Base-by-base conservation (phyloP, 805 yeast genomes). In the Alloascoidea hylecoeti region DNA sequence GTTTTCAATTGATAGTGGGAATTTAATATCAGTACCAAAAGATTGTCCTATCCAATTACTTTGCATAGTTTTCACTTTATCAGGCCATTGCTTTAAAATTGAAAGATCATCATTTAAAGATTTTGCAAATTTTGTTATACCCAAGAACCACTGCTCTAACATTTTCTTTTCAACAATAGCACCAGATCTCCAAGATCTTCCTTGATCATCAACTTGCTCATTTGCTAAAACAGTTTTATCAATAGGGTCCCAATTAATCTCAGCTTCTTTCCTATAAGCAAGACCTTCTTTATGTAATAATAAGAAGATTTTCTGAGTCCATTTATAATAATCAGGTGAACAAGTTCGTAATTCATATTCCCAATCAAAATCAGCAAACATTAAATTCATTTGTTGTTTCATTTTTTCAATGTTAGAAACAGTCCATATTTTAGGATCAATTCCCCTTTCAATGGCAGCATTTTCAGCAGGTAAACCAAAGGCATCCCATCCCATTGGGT, bases 401-500 rank as follows among this genome's bases (percentile, higher is more conserved):
- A 92, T 92, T 48, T 76, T 81, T 1, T 56, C 59, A n/a, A 92
- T 85, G 52, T 92, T 92, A 13, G 61, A 50, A 33, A 60, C 65
- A 0, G 98, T 92, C 98, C 98, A 92, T 1, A 56, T 67, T 0
- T 73, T 70, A 0, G 98, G 96, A 44, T 73, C 74, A 9, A 84
- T 66, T 1, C 75, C 74, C 43, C 94, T 61, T 54, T 88, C 95
- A 18, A 85, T 77, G 0, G 98, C 98, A 0, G 98, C 98, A 55
- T 92, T 92, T 54, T 92, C 98, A 1, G 98, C 98, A 0, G 98
- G 98, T 17, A 92, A 63, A 1, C 98, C 98, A 65, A 92, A 92
- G 0, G 97, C 95, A 63, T 92, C 98, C 96, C 96, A 92, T 0
- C 98, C 98, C 94, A 92, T 88, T 0, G 97, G 96, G 52, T 92